A percentile compares a stretch with the other conserved stretches of the same genome.
phyloP scores from a whole-genome alignment of 2,329 filamentous ascomycete genomes.

The Stylonectria norvegica region DNA sequence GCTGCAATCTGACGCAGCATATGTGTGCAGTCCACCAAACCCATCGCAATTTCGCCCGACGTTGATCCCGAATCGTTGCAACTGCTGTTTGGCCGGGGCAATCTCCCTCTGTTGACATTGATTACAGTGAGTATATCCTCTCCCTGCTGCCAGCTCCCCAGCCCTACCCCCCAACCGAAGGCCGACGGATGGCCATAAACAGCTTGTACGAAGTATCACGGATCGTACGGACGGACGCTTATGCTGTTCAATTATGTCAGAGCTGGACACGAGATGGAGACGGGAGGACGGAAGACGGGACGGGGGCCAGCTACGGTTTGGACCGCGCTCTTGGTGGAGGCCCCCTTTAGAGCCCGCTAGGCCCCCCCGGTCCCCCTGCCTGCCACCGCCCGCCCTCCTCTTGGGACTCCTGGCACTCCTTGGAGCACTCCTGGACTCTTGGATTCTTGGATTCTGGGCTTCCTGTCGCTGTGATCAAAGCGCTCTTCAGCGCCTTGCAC shows the following conservation, averaged over 20 bases:
- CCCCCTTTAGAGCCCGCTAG: constrained; percentile 14
- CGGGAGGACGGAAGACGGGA: constrained; percentile 27
- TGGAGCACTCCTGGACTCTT: neutral
- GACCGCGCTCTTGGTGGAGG: constrained; percentile 17
- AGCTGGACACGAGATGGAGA: constrained; percentile 20
- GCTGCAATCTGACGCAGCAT: constrained; percentile 3
- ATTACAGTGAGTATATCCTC: no score
- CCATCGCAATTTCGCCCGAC: constrained; percentile 22
- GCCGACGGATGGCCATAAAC: no score
- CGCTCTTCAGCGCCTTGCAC: constrained; percentile 14
- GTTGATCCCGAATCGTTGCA: constrained; percentile 14
- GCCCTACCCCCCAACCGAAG: no score
- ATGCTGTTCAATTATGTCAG: constrained; percentile 1
- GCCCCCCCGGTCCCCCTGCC: constrained; percentile 6
- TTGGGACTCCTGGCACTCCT: neutral
- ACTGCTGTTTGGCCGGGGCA: no score
- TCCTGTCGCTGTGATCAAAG: constrained; percentile 8
- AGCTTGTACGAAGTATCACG: no score
- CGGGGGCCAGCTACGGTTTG: constrained; percentile 26
- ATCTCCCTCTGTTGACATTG: no score
- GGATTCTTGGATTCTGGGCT: constrained; percentile 18
- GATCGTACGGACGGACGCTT: no score
- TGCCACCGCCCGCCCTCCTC: neutral
- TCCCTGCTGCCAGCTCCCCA: no score
- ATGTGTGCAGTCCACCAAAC: constrained; percentile 11